Percentiles rank a stretch among this genome's conserved stretches.
These are phyloP conservation scores for Aspergillus sclerotioniger DNA, from an alignment of 495 filamentous ascomycete species.

Conservation along the genomic window DNA sequence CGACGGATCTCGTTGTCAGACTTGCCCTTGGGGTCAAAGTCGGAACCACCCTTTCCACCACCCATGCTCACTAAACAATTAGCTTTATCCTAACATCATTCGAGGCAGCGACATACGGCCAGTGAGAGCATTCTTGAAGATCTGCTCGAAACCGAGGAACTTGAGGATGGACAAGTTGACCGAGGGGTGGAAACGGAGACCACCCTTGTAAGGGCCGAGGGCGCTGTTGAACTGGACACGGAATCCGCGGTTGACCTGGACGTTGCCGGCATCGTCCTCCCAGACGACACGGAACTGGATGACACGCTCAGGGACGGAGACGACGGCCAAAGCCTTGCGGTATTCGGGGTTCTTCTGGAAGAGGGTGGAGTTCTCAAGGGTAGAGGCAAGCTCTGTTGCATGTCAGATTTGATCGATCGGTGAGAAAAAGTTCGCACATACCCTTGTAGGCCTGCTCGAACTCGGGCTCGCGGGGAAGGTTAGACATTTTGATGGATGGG, in stretches of 20 bases:
- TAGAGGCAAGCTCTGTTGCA: slow-evolving; percentile 83
- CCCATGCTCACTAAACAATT: slow-evolving; percentile 66
- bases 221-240: slow-evolving; percentile 99
- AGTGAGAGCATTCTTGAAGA: slow-evolving; percentile 99
- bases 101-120: slow-evolving; percentile 42
- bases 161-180: slow-evolving; percentile 98
- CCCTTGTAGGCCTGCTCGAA: slow-evolving; percentile 99
- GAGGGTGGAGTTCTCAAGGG: slow-evolving; percentile 88
- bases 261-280: slow-evolving; percentile 84
- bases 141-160: slow-evolving; percentile 99
- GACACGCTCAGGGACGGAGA: slow-evolving; percentile 89
- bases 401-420: too few species aligned
- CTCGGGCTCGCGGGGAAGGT: slow-evolving; percentile 87
- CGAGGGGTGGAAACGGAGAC: slow-evolving; percentile 90
- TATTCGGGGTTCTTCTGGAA: slow-evolving; percentile 94
- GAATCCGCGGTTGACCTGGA: slow-evolving; percentile 94
- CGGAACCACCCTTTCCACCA: slow-evolving; percentile 96
- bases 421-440: slow-evolving; percentile 51
- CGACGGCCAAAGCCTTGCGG: slow-evolving; percentile 82
- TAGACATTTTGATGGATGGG: slow-evolving; percentile 60
- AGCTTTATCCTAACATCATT: not conserved
- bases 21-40: slow-evolving; percentile 99
- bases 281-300: slow-evolving; percentile 97
- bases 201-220: slow-evolving; percentile 97
- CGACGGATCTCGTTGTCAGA: slow-evolving; percentile 94